Evolutionary conservation across 2,329 filamentous ascomycete genomes (phyloP), one percentile per base, ranked within the genome.

Genomic region (Capronia epimyces): DNA sequence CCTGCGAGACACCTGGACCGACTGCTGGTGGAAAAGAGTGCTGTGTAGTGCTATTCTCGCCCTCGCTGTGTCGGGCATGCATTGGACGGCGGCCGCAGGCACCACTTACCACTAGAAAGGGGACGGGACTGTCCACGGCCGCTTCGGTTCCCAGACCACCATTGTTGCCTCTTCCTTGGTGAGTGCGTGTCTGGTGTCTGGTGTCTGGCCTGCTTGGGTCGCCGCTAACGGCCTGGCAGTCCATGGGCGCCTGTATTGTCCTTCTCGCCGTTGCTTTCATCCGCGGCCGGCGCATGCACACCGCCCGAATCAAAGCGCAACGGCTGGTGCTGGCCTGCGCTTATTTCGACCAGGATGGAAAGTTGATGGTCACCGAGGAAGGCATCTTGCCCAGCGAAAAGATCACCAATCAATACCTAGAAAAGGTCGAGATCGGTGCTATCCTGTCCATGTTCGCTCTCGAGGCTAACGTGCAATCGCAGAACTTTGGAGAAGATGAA

Each of bases 21-120:
- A 83, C 61, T 80, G 79, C 13, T 88, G 84, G 80, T 89, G 84
- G 84, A 87, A 88, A 64, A 76, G 87, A 52, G 68, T 77, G 8
- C 61, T 82, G 1, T 87, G 83, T 54, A 84, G 84, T 8, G 69
- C 81, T 40, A 67, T 89, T 15, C 75, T 94, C 34, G 85, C 86
- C 7, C 74, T 79, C 13, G 87, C 85, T 34, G 86, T 93, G 1
- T 89, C 84, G 8, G 87, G 86, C 1, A 93, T 94, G 88, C 88
- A 94, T 69, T 94, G 87, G 85, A 84, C 84, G 49, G 88, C 85
- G 25, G 78, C 84, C 2, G 76, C 80, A 9, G 86, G 86, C 13
- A 93, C 87, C 2, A 65, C 68, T 7, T 93, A 90, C 65, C 75
- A 75, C 37, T 67, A 87, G 45, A 67, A 76, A 57, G 64, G 73